Conservation (phyloP, 1,284 basidiomycete species). For the Phlebopus sp. region DNA sequence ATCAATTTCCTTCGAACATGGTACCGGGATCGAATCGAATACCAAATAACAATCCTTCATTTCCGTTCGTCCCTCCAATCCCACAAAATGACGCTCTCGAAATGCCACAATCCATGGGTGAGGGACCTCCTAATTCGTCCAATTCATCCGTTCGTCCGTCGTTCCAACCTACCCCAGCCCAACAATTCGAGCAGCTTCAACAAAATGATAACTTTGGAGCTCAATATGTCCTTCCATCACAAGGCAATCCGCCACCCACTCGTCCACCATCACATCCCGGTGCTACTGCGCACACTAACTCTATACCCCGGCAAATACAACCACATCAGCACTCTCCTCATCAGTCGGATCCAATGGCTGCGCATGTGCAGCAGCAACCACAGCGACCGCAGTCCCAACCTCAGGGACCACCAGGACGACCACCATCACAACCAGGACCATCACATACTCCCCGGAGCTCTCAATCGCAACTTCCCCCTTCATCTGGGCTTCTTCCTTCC, state of each 20-base stretch:
- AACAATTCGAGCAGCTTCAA: slow-evolving; percentile 53
- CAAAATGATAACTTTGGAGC: slow-evolving; percentile 32
- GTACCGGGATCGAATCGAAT: slow-evolving; percentile 36
- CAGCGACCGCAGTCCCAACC: slow-evolving; percentile 52
- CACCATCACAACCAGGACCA: slow-evolving; percentile 35
- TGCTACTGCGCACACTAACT: slow-evolving; percentile 27
- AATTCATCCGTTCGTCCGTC: slow-evolving; percentile 36
- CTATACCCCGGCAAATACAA: slow-evolving; percentile 32
- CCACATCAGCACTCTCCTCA: slow-evolving; percentile 44
- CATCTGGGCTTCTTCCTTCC: slow-evolving; percentile 26
- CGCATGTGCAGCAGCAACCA: slow-evolving; percentile 37
- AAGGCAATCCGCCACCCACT: slow-evolving; percentile 34
- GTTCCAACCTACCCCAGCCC: slow-evolving; percentile 57
- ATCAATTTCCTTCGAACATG: slow-evolving; percentile 40
- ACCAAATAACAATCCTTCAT: slow-evolving; percentile 34
- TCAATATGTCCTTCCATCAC: slow-evolving; percentile 35
- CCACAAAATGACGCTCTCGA: slow-evolving; percentile 38
- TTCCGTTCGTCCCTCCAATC: slow-evolving; percentile 41
- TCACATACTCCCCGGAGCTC: slow-evolving; percentile 36
- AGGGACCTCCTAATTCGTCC: slow-evolving; percentile 39
- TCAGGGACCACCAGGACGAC: slow-evolving; percentile 37
- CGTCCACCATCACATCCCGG: slow-evolving; percentile 47
- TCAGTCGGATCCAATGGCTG: slow-evolving; percentile 37
- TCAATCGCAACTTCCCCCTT: slow-evolving; percentile 34
- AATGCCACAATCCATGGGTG: slow-evolving; percentile 40